A percentile compares a stretch with the other conserved stretches of the same genome.
phyloP scores from a whole-genome alignment of 2,329 filamentous ascomycete genomes.

The Ilyonectria destructans region DNA sequence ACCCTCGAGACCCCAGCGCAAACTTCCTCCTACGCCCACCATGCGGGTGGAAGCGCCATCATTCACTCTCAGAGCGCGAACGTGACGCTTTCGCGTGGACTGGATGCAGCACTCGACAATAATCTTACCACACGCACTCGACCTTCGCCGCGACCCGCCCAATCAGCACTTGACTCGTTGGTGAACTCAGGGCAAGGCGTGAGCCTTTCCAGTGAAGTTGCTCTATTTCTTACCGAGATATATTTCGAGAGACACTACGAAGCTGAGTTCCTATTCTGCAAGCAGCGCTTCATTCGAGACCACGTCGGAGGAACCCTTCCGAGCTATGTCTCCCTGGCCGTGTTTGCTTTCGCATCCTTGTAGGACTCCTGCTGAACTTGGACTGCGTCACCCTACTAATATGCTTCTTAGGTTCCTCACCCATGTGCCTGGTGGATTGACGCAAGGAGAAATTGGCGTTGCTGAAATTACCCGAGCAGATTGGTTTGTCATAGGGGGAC shows the following conservation, averaged over 20 bases:
- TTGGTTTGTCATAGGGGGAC: background rate
- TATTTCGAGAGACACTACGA: constrained; percentile 4
- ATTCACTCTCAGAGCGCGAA: background rate
- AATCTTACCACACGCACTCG: background rate
- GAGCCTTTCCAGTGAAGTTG: background rate
- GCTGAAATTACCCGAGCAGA: background rate
- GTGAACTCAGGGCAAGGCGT: background rate
- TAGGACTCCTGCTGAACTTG: background rate
- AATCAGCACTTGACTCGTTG: background rate
- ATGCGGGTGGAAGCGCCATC: background rate
- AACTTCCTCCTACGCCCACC: background rate
- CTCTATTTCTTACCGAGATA: background rate
- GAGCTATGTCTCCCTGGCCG: background rate
- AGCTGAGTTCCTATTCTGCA: background rate
- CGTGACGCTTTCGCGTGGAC: background rate
- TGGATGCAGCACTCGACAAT: background rate
- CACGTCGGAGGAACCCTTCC: background rate
- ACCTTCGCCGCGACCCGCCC: background rate
- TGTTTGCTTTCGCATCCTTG: constrained; percentile 2
- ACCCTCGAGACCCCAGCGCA: background rate
- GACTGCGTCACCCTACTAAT: background rate
- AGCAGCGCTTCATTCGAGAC: background rate
- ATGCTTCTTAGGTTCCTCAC: background rate
- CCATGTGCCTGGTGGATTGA: background rate
- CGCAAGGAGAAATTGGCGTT: background rate